phyloP scores from a whole-genome alignment of 257 asterid species.

The Fraxinus anomala region DNA sequence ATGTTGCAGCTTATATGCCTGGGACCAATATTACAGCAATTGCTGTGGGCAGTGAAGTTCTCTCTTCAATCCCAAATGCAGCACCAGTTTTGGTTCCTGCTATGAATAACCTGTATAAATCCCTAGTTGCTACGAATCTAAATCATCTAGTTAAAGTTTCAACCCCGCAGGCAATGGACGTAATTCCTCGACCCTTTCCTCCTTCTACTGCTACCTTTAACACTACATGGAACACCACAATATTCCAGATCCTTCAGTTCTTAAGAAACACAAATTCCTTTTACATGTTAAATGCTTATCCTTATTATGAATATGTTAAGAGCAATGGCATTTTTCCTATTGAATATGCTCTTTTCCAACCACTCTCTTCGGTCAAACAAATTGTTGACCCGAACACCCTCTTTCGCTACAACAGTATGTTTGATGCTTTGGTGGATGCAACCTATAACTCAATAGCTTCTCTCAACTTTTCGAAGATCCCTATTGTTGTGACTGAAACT shows the following conservation, averaged over 20 bases:
- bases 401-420: conserved; percentile 70
- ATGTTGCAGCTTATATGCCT: conserved; percentile 63
- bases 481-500: conserved; percentile 76
- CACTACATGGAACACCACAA: conserved; percentile 57
- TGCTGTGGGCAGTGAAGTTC: conserved; percentile 84
- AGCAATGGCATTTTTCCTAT: conserved; percentile 76
- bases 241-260: conserved; percentile 70
- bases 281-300: conserved; percentile 82
- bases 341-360: conserved; percentile 80
- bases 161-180: conserved; percentile 73
- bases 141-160: conserved; percentile 66
- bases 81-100: conserved; percentile 69
- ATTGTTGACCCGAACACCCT: conserved; percentile 89
- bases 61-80: conserved; percentile 66
- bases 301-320: conserved; percentile 63
- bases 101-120: conserved; percentile 72
- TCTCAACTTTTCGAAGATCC: conserved; percentile 64
- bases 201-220: conserved; percentile 83
- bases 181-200: conserved; percentile 68
- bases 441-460: conserved; percentile 70
- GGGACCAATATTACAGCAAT: conserved; percentile 76
- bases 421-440: conserved; percentile 87
- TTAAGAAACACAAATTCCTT: conserved; percentile 69
- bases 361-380: conserved; percentile 69
- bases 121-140: conserved; percentile 70